phyloP scores from a whole-genome alignment of 2,329 filamentous ascomycete genomes.

The Nothomitra cinnamomea region DNA sequence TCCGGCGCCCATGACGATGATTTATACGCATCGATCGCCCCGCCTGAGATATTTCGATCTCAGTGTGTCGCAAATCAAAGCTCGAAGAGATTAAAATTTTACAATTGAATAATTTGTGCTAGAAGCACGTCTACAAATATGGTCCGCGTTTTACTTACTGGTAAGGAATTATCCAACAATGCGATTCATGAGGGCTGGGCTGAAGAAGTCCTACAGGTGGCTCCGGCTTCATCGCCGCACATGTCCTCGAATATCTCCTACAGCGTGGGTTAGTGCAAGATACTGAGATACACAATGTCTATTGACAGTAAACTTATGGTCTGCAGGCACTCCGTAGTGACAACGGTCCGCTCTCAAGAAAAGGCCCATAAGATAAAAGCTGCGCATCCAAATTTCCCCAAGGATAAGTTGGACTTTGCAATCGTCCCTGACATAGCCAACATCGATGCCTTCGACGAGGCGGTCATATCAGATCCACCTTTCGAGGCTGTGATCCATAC shows the following conservation, averaged over 20 bases:
- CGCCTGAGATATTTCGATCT: no score
- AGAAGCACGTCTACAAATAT: slow-evolving; percentile 8
- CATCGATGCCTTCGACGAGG: slow-evolving; percentile 47
- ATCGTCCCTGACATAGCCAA: slow-evolving; percentile 59
- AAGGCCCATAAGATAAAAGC: slow-evolving; percentile 44
- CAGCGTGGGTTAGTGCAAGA: slow-evolving; percentile 26
- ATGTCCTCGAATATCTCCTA: slow-evolving; percentile 42
- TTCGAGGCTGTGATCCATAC: slow-evolving; percentile 63
- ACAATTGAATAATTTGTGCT: no score
- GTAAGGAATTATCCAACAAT: slow-evolving; percentile 8
- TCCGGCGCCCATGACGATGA: no score
- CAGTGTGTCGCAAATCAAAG: no score
- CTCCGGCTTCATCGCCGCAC: slow-evolving; percentile 48
- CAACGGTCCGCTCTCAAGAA: slow-evolving; percentile 42
- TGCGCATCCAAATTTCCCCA: slow-evolving; percentile 31
- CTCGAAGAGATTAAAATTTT: no score
- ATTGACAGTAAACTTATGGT: neutral
- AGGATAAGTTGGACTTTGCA: slow-evolving; percentile 41
- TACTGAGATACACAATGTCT: neutral
- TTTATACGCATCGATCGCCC: no score
- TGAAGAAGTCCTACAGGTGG: slow-evolving; percentile 25
- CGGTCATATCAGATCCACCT: slow-evolving; percentile 41
- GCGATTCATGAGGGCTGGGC: slow-evolving; percentile 12
- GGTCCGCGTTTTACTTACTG: slow-evolving; percentile 13
- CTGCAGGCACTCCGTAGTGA: slow-evolving; percentile 39